Evolutionary conservation across 176 grass and related monocot species (phyloP), one percentile per base, ranked within the genome.

Genomic region (Carex pumila): DNA sequence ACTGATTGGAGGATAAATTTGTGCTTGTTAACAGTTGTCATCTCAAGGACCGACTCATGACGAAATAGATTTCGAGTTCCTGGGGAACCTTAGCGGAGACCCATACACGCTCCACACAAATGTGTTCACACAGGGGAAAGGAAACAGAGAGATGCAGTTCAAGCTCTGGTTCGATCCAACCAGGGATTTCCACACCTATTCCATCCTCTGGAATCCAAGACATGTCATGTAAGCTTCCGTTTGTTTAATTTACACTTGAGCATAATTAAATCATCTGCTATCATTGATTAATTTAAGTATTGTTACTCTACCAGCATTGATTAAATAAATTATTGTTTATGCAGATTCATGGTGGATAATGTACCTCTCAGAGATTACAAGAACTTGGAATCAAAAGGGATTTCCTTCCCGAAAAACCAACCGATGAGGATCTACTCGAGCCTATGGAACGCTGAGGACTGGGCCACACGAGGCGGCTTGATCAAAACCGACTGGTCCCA

Each of bases 21-120:
- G 18, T 80, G 50, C 2, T n/a, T 80, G 12, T n/a, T n/a, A 61
- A 68, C 89, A 92, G 92, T 63, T 97, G 5, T 93, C 94, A 9
- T 97, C 91, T 5, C 94, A 93, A 87, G 94, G 94, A 0, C 12
- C 71, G 15, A 88, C 85, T 6, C 94, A 97, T 65, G 94, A 97
- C 62, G 94, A 97, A 87, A 91, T 97, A 81, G 91, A 93, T 88
- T 97, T 91, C 69, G 94, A 97, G 89, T 97, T 97, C 84, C 69
- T 97, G 1, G 94, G 94, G 3, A 97, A 97, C 65, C 85, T 90
- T 7, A 90, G 69, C 81, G 94, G 94, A 17, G 72, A 93, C 65
- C 91, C 94, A 0, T 97, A 94, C 94, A 97, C 91, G 0, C 88
- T 97, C 21, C 94, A 97, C 91, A 97, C 91, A 31, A 97, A 97